These are phyloP conservation scores for Agaricus blazei DNA, from an alignment of 768 basidiomycete genomes.

Conservation along the genomic window DNA sequence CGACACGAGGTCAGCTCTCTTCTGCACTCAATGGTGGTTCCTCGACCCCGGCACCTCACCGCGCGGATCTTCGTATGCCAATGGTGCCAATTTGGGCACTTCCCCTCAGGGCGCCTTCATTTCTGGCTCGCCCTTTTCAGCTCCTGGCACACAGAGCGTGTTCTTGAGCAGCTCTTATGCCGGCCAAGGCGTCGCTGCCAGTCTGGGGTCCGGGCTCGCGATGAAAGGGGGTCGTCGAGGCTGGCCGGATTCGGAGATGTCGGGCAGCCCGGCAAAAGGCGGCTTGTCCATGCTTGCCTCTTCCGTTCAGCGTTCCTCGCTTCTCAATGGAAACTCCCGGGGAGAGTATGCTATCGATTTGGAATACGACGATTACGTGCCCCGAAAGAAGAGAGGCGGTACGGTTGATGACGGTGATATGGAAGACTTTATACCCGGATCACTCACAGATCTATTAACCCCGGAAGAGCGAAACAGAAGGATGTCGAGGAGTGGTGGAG, in stretches of 20 bases:
- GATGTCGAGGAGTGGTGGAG: slow-evolving; percentile 69
- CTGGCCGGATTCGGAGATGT: slow-evolving; percentile 25
- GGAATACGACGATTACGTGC: slow-evolving; percentile 35
- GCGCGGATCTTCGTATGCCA: slow-evolving; percentile 23
- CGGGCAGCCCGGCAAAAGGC: slow-evolving; percentile 4
- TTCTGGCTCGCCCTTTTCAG: slow-evolving; percentile 71
- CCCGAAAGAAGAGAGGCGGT: slow-evolving; percentile 26
- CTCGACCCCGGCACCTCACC: slow-evolving; percentile 60
- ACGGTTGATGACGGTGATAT: slow-evolving; percentile 71
- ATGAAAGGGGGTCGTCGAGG: slow-evolving; percentile 39
- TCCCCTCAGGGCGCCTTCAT: slow-evolving; percentile 33
- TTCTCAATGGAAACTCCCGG: slow-evolving; percentile 12
- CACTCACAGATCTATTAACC: slow-evolving; percentile 83
- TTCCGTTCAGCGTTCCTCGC: slow-evolving; percentile 14
- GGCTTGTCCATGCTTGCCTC: slow-evolving; percentile 6
- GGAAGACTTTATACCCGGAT: slow-evolving; percentile 87
- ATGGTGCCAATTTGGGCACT: slow-evolving; percentile 27
- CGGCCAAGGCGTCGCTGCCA: slow-evolving; percentile 55
- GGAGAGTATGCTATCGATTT: slow-evolving; percentile 31
- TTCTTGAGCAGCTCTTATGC: slow-evolving; percentile 38
- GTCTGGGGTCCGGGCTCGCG: slow-evolving; percentile 50
- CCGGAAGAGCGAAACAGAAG: slow-evolving; percentile 81
- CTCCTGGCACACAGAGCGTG: slow-evolving; percentile 57
- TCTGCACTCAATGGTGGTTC: slow-evolving; percentile 28
- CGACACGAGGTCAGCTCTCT: slow-evolving; percentile 22